Percentiles rank a stretch among this genome's conserved stretches.
Evolutionary conservation across 352 stramenopile species (phyloP).

Genomic region (Poterioochromonas sp.): DNA sequence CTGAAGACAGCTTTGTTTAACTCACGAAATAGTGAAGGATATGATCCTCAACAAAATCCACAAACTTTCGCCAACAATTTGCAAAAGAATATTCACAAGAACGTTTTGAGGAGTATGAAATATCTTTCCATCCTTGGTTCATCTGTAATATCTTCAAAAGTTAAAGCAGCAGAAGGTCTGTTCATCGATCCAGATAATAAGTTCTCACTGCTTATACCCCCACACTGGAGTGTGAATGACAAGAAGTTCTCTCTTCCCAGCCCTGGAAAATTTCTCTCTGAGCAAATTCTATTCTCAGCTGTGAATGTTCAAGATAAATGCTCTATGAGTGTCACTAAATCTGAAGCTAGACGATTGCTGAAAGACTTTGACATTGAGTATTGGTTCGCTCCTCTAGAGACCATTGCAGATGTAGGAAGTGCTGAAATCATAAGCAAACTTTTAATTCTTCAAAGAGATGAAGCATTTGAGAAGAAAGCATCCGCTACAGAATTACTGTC

Average conservation of each 20-base stretch:
- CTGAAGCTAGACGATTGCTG: constrained; percentile 35
- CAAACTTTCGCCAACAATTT: background rate
- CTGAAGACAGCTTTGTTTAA: background rate
- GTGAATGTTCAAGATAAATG: background rate
- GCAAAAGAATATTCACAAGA: background rate
- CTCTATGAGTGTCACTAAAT: background rate
- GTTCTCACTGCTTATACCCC: background rate
- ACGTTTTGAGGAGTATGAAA: background rate
- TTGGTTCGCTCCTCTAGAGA: constrained; percentile 35
- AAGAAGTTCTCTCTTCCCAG: background rate
- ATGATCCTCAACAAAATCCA: background rate
- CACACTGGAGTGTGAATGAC: background rate
- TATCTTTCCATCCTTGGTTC: background rate
- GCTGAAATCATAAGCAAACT: constrained; percentile 43
- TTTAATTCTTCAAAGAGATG: constrained; percentile 52
- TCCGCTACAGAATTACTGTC: no score
- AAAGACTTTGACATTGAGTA: constrained; percentile 48
- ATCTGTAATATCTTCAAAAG: background rate
- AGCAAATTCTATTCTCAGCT: background rate
- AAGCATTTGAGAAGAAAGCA: constrained; percentile 45
- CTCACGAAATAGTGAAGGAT: background rate
- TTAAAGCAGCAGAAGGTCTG: background rate
- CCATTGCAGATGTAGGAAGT: constrained; percentile 30
- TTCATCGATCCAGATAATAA: background rate
- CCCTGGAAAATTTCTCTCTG: background rate